Base-by-base conservation (phyloP, 345 rosid species). In the Pelargonium nanum region DNA sequence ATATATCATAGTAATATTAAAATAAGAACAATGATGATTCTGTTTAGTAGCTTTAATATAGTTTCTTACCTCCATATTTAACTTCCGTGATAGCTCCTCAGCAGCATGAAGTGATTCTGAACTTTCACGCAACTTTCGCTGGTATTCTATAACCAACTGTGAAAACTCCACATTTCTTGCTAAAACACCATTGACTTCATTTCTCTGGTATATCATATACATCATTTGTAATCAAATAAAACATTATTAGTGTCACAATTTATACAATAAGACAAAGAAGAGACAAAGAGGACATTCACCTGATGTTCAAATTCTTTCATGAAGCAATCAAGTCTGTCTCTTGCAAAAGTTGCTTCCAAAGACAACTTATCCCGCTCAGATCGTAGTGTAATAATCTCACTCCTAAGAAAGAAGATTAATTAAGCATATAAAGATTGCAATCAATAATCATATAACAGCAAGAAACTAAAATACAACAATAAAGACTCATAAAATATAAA, bases 91-190 rank as follows among this genome's bases (percentile, higher is more conserved):
- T 26, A 48, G 75, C 68, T 89, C 97, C 87, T 89, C 91, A 12
- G 91, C 85, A 54, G 83, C 74, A 62, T 77, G 81, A 70, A 78
- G 50, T 72, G 89, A 80, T 62, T 82, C 91, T 50, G 88, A 78
- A 77, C 81, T 80, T 77, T 89, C 97, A 26, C 86, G 95, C 58
- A 89, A 63, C 79, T 78, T 89, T 63, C 80, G 79, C 68, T 92
- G 97, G 66, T 82, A 87, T 64, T 89, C 89, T 55, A 89, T 72
- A 19, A 89, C 80, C 64, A 92, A 69, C 62, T 83, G 97, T 24
- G 97, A 79, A 64, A 89, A 85, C 80, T 92, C 97, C 64, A 84
- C 91, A 73, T 92, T 92, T 72, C 95, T 82, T 58, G 95, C 78
- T 73, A 83, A 63, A 64, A 84, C 72, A 55, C 83, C 75, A 59